Percentiles rank a stretch among this genome's conserved stretches.
Conservation (phyloP, 129 eudicot genomes). For the Pseudognaphalium luteoalbum region DNA sequence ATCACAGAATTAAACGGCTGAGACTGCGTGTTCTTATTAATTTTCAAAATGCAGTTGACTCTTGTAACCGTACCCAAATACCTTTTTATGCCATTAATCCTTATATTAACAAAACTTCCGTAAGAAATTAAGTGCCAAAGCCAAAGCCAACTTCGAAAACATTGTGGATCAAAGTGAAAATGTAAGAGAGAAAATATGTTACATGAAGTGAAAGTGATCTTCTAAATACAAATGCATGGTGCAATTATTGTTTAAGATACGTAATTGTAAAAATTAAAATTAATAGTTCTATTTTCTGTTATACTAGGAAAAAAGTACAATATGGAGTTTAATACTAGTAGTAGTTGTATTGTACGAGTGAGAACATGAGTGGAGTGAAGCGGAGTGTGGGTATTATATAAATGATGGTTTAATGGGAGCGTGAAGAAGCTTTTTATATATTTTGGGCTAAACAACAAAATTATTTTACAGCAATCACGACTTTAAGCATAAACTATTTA, state of each 20-base stretch:
- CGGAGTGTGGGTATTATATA: slow-evolving; percentile 21
- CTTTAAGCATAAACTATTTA: slow-evolving; percentile 6
- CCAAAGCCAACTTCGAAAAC: too few species aligned
- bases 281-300: too few species aligned
- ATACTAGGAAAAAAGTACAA: not conserved
- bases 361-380: not conserved
- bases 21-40: too few species aligned
- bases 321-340: not conserved
- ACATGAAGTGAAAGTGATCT: too few species aligned
- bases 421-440: slow-evolving; percentile 20
- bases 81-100: too few species aligned
- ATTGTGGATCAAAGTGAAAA: not conserved
- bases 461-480: slow-evolving; percentile 23
- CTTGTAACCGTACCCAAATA: too few species aligned
- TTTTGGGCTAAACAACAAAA: slow-evolving; percentile 34
- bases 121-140: too few species aligned
- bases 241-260: not conserved
- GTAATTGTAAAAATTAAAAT: not conserved
- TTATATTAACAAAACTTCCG: too few species aligned
- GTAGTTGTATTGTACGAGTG: not conserved
- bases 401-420: slow-evolving; percentile 17
- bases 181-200: too few species aligned
- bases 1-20: too few species aligned
- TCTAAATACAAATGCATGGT: too few species aligned
- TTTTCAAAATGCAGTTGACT: too few species aligned